A percentile compares a stretch with the other conserved stretches of the same genome.
phyloP scores from a whole-genome alignment of 768 basidiomycete species.

The Phylloporus sp. region DNA sequence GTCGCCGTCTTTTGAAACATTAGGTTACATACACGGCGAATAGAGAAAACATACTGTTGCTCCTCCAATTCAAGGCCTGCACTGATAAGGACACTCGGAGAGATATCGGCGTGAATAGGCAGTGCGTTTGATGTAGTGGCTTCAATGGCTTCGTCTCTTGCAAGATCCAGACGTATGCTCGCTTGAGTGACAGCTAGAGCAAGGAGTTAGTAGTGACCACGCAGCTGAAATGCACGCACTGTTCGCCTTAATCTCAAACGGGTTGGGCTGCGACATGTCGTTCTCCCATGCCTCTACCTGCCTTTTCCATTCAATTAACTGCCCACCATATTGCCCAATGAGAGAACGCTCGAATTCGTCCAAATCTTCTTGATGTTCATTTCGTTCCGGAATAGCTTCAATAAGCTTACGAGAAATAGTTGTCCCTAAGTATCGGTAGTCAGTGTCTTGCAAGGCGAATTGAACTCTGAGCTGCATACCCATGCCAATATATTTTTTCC shows the following conservation, averaged over 20 bases:
- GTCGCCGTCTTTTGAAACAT: neutral
- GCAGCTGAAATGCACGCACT: too few species aligned
- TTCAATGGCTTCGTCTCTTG: slow-evolving; percentile 8
- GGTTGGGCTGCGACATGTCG: slow-evolving; percentile 6
- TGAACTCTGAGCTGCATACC: slow-evolving; percentile 23
- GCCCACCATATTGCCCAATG: neutral
- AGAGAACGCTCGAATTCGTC: neutral
- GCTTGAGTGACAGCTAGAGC: slow-evolving; percentile 6
- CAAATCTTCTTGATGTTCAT: slow-evolving; percentile 6
- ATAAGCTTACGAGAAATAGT: neutral
- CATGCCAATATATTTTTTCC: slow-evolving; percentile 31
- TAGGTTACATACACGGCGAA: neutral
- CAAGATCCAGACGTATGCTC: slow-evolving; percentile 8
- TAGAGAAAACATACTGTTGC: slow-evolving; percentile 15
- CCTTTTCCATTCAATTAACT: neutral
- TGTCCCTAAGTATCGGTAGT: neutral
- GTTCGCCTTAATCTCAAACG: slow-evolving; percentile 1
- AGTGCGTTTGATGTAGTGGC: neutral
- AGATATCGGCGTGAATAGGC: slow-evolving; percentile 6
- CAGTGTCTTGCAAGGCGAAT: neutral
- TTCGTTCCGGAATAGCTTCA: slow-evolving; percentile 4
- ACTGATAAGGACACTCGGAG: slow-evolving; percentile 10
- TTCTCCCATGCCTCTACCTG: neutral
- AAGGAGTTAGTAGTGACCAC: too few species aligned
- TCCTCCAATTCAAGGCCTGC: slow-evolving; percentile 19